Conservation (phyloP, 352 stramenopile genomes). For the Phytopythium oedochilum region DNA sequence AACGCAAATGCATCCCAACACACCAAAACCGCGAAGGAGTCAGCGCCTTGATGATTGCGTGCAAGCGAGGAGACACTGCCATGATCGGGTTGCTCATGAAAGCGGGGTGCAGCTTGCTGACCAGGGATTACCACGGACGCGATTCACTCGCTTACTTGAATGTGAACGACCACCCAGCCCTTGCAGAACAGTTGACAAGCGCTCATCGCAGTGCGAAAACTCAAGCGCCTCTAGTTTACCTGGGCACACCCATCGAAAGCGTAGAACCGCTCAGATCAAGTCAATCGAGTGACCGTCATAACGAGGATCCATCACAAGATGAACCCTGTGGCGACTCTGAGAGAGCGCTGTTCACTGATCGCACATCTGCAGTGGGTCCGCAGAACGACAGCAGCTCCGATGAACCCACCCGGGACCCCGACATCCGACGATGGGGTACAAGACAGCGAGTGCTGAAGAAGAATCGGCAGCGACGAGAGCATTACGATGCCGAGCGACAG, state of each 20-base stretch:
- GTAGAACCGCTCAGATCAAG: not conserved
- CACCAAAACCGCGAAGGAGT: conserved; percentile 44
- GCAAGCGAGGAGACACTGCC: conserved; percentile 29
- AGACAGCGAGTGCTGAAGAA: conserved; percentile 30
- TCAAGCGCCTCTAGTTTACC: conserved; percentile 7
- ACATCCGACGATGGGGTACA: conserved; percentile 28
- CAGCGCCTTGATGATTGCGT: conserved; percentile 40
- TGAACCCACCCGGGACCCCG: conserved; percentile 9
- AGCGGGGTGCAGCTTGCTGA: conserved; percentile 27
- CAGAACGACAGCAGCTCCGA: not conserved
- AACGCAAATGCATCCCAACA: conserved; percentile 29
- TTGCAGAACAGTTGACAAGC: conserved; percentile 28
- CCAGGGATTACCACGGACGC: conserved; percentile 36
- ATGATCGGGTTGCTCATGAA: conserved; percentile 37
- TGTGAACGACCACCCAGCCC: conserved; percentile 33
- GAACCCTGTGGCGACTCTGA: not conserved
- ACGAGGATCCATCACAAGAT: not conserved
- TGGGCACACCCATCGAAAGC: conserved; percentile 1
- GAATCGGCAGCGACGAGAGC: conserved; percentile 13
- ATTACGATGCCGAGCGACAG: conserved; percentile 39
- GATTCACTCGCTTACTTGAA: conserved; percentile 40
- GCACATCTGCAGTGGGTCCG: not conserved
- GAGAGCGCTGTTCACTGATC: not conserved
- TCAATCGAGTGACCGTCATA: not conserved
- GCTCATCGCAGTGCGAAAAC: conserved; percentile 1